Conservation (phyloP, 2,329 filamentous ascomycete genomes). For the Aspergillus persii region DNA sequence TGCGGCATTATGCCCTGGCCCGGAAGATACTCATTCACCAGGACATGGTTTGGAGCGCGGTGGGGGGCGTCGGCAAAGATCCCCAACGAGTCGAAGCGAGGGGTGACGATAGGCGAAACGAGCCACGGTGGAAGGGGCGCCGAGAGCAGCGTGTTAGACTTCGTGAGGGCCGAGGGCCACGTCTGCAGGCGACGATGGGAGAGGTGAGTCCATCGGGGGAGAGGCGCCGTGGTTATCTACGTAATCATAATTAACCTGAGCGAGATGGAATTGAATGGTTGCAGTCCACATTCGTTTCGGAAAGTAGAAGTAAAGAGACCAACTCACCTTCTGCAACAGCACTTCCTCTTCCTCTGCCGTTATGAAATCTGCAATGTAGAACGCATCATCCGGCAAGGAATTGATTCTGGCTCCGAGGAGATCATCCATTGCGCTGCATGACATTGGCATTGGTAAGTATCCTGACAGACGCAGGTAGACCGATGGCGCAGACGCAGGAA, state of each 20-base stretch:
- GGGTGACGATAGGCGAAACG: slow-evolving; percentile 60
- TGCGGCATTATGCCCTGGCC: slow-evolving; percentile 97
- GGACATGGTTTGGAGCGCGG: slow-evolving; percentile 76
- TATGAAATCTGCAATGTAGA: slow-evolving; percentile 86
- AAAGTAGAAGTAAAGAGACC: not conserved
- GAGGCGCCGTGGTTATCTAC: slow-evolving; percentile 58
- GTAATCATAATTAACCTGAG: not conserved
- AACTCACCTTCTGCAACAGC: slow-evolving; percentile 68
- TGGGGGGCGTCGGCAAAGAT: slow-evolving; percentile 69
- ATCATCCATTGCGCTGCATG: slow-evolving; percentile 15
- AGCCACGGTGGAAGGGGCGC: slow-evolving; percentile 73
- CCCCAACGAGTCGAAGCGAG: slow-evolving; percentile 49
- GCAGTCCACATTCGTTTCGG: too few relatives aligned
- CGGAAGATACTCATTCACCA: slow-evolving; percentile 87
- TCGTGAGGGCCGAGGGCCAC: slow-evolving; percentile 79
- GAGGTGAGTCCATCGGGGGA: slow-evolving; percentile 80
- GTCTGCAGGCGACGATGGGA: slow-evolving; percentile 88
- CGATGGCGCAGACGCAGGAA: not conserved
- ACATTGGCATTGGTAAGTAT: not conserved
- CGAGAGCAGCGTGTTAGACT: slow-evolving; percentile 70
- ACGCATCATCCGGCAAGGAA: slow-evolving; percentile 52
- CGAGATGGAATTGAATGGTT: not conserved
- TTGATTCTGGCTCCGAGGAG: slow-evolving; percentile 33
- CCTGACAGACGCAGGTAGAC: not conserved
- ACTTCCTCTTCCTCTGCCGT: slow-evolving; percentile 67